A percentile compares a stretch with the other conserved stretches of the same genome.
These are phyloP conservation scores for Penicillium lagena DNA, from an alignment of 495 filamentous ascomycete species.

Conservation along the genomic window DNA sequence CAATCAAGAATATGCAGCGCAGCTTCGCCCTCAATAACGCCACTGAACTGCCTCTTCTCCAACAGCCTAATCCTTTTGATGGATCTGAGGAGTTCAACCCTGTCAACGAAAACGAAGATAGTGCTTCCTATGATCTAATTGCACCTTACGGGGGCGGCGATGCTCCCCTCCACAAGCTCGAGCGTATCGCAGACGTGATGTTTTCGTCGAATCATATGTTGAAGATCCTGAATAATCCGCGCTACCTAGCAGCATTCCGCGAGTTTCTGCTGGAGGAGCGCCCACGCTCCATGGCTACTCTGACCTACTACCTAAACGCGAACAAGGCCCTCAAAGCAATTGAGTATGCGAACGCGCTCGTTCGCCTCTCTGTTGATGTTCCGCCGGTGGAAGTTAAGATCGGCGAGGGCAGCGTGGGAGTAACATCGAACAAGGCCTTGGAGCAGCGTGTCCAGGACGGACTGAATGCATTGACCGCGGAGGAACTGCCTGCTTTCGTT, in stretches of 20 bases:
- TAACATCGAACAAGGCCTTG: slow-evolving; percentile 46
- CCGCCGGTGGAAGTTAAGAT: slow-evolving; percentile 32
- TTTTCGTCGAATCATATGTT: slow-evolving; percentile 61
- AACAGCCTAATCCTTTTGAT: slow-evolving; percentile 19
- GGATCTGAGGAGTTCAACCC: slow-evolving; percentile 20
- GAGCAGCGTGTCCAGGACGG: slow-evolving; percentile 52
- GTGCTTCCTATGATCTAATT: slow-evolving; percentile 24
- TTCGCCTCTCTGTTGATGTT: slow-evolving; percentile 26
- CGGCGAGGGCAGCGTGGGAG: slow-evolving; percentile 34
- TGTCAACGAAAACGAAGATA: slow-evolving; percentile 23
- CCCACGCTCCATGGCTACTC: slow-evolving; percentile 58
- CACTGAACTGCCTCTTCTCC: slow-evolving; percentile 18
- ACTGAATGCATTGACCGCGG: slow-evolving; percentile 52
- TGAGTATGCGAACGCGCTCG: slow-evolving; percentile 61
- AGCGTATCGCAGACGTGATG: slow-evolving; percentile 54
- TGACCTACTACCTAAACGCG: slow-evolving; percentile 60
- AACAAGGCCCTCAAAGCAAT: slow-evolving; percentile 66
- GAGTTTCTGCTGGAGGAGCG: slow-evolving; percentile 67
- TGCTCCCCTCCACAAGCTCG: slow-evolving; percentile 38
- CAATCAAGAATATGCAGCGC: slow-evolving; percentile 10
- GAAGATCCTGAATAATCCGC: slow-evolving; percentile 54
- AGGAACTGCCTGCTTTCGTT: slow-evolving; percentile 68
- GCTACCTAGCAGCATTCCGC: slow-evolving; percentile 56
- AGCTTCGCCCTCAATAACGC: slow-evolving; percentile 15
- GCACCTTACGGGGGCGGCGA: slow-evolving; percentile 19